Evolutionary conservation across 2,329 filamentous ascomycete genomes (phyloP).

Genomic region (Didymella keratinophila): DNA sequence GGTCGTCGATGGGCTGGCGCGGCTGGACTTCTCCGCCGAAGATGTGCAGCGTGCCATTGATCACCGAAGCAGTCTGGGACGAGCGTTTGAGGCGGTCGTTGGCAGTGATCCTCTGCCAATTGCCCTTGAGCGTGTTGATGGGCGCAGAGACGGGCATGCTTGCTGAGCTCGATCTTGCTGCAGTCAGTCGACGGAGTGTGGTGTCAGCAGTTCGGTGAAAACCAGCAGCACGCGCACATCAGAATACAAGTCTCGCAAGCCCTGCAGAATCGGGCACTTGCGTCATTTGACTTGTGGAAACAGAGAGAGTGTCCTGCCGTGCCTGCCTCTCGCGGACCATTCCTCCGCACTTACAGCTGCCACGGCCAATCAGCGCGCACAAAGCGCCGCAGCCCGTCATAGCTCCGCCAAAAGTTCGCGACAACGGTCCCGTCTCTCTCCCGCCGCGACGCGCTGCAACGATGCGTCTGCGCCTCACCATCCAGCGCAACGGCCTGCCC

Average conservation of each 20-base stretch:
- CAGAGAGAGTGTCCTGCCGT: not conserved
- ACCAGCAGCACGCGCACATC: not conserved
- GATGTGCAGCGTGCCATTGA: slow-evolving; percentile 68
- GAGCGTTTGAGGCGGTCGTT: slow-evolving; percentile 68
- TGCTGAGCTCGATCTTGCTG: slow-evolving; percentile 13
- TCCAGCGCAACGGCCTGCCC: slow-evolving; percentile 50
- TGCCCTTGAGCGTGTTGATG: slow-evolving; percentile 40
- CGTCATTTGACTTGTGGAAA: slow-evolving; percentile 7
- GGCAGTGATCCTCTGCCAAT: slow-evolving; percentile 49
- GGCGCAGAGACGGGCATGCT: slow-evolving; percentile 39
- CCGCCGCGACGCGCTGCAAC: slow-evolving; percentile 18
- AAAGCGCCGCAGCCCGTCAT: slow-evolving; percentile 10
- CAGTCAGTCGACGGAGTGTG: not conserved
- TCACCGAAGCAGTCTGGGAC: slow-evolving; percentile 73
- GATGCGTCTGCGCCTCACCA: slow-evolving; percentile 50
- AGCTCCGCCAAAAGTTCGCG: slow-evolving; percentile 26
- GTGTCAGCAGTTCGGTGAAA: not conserved
- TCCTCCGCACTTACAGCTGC: slow-evolving; percentile 12
- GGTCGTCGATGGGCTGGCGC: slow-evolving; percentile 74
- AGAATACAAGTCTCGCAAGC: not conserved
- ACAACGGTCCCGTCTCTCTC: not conserved
- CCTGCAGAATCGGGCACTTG: not conserved
- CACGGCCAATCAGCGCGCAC: not conserved
- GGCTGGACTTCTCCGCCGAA: slow-evolving; percentile 79
- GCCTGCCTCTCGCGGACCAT: slow-evolving; percentile 14